Conservation (phyloP, 768 basidiomycete species). For the Rhizopogon vinicolor region DNA sequence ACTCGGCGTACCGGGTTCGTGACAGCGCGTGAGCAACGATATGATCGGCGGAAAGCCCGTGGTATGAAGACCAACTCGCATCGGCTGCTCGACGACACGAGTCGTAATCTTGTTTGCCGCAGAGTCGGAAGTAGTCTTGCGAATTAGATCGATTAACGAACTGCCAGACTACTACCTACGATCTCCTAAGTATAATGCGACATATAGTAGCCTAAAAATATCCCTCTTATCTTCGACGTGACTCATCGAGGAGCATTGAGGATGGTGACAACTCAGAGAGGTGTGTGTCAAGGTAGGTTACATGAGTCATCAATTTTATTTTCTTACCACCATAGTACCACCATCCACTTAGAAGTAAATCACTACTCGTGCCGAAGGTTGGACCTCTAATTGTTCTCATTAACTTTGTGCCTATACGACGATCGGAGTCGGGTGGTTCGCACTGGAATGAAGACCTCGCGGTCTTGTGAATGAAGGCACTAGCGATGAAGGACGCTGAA, state of each 20-base stretch:
- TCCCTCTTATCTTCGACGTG: too few relatives aligned
- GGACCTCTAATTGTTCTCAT: not conserved
- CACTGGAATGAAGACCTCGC: too few relatives aligned
- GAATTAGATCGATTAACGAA: too few relatives aligned
- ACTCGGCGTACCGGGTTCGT: not conserved
- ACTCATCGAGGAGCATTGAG: not conserved
- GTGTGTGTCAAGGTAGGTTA: not conserved
- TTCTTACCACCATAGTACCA: not conserved
- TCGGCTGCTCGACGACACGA: not conserved
- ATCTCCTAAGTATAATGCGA: too few relatives aligned
- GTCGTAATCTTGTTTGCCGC: not conserved
- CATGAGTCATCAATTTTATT: not conserved
- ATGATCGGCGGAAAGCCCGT: not conserved
- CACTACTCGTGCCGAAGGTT: too few relatives aligned
- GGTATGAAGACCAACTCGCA: not conserved
- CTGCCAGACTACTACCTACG: too few relatives aligned
- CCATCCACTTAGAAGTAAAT: too few relatives aligned
- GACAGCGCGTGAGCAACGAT: not conserved
- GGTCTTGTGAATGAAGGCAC: too few relatives aligned
- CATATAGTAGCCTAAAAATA: too few relatives aligned
- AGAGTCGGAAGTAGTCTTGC: too few relatives aligned
- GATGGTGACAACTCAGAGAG: too few relatives aligned
- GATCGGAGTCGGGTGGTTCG: not conserved
- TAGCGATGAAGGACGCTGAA: too few relatives aligned
- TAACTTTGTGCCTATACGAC: not conserved